Conservation (phyloP, 148 eudicot genomes). For the Heliamphora exappendiculata region DNA sequence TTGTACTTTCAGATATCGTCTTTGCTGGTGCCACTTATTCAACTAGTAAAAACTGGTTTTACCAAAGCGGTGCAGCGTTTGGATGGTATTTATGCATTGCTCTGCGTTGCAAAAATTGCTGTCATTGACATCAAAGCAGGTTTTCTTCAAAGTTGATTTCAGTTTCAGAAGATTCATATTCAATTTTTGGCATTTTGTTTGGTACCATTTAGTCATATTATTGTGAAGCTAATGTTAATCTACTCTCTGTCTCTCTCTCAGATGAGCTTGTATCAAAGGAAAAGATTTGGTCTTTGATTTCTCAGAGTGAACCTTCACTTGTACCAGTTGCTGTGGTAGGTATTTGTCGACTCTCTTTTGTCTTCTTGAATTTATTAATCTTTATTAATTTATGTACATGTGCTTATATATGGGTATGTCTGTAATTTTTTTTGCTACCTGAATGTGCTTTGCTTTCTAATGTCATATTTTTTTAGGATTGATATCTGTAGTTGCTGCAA, state of each 20-base stretch:
- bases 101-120: conserved; percentile 68
- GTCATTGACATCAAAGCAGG: conserved; percentile 91
- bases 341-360: neutral
- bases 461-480: neutral
- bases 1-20: conserved; percentile 52
- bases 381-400: neutral
- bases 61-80: conserved; percentile 80
- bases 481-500: neutral
- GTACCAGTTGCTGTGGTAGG: conserved; percentile 75
- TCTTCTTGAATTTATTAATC: neutral
- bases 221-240: neutral
- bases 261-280: conserved; percentile 79
- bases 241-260: conserved; percentile 14
- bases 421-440: conserved; percentile 1
- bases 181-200: neutral
- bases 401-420: neutral
- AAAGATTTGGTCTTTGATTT: conserved; percentile 78
- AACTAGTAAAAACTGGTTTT: conserved; percentile 82
- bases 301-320: conserved; percentile 79
- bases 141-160: conserved; percentile 14
- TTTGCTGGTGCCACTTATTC: conserved; percentile 64
- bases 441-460: neutral
- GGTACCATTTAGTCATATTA: neutral
- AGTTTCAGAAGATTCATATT: neutral
- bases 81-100: conserved; percentile 86